Evolutionary conservation across 352 stramenopile genomes (phyloP).

Genomic region (Elongisporangium anandrum): DNA sequence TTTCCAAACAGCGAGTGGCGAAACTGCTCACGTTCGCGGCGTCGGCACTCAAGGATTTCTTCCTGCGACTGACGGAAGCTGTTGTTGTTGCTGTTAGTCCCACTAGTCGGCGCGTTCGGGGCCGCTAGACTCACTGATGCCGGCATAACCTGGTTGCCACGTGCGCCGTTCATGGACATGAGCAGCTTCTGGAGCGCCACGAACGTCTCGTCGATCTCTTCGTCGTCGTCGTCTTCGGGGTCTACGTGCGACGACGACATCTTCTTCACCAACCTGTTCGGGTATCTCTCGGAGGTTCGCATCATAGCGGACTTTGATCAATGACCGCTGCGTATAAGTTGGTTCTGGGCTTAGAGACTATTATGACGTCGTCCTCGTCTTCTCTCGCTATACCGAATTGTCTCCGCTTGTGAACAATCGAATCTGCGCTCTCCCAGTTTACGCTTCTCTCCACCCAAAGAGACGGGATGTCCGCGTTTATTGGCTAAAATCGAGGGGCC

Average conservation of each 20-base stretch:
- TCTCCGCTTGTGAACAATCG: background rate
- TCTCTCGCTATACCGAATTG: conserved; percentile 1
- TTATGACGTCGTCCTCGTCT: background rate
- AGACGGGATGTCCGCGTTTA: background rate
- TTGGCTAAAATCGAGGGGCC: background rate
- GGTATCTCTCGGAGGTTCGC: conserved; percentile 5
- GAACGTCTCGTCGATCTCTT: conserved; percentile 79
- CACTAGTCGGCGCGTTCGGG: conserved; percentile 6
- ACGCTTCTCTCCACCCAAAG: background rate
- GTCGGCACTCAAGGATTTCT: conserved; percentile 63
- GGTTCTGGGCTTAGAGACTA: background rate
- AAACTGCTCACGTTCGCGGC: conserved; percentile 67
- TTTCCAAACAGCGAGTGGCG: conserved; percentile 45
- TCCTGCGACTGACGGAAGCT: conserved; percentile 40
- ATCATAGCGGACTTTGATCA: background rate
- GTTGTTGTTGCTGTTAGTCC: conserved; percentile 2
- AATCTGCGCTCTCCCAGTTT: background rate
- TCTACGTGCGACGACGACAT: conserved; percentile 35
- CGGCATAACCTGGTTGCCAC: conserved; percentile 14
- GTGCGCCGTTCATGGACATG: conserved; percentile 50
- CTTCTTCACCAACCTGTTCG: conserved; percentile 37
- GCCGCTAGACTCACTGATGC: conserved; percentile 7
- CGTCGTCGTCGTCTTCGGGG: conserved; percentile 48
- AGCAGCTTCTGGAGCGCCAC: conserved; percentile 72
- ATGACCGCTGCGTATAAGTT: background rate